These are phyloP conservation scores for Chaetoceros tenuissimus DNA, from an alignment of 108 stramenopile genomes.

Conservation along the genomic window DNA sequence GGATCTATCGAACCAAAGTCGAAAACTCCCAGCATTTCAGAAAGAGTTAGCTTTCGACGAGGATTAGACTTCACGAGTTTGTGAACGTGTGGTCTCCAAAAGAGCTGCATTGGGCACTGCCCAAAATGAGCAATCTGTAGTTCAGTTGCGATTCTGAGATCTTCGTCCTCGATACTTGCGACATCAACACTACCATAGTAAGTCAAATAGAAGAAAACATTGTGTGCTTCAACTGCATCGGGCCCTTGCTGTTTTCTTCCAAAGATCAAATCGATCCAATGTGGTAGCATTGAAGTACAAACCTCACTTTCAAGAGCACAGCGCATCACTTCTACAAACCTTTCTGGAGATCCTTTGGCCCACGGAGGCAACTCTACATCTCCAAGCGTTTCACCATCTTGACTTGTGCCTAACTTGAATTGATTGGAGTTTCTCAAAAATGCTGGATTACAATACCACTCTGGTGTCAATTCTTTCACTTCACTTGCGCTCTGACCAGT, in stretches of 20 bases:
- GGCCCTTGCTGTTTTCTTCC: slow-evolving; percentile 92
- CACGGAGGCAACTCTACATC: slow-evolving; percentile 96
- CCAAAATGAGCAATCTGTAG: slow-evolving; percentile 97
- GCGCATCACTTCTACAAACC: slow-evolving; percentile 81
- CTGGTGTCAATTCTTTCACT: slow-evolving; percentile 95
- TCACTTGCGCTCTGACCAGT: slow-evolving; percentile 83
- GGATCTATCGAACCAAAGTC: slow-evolving; percentile 15
- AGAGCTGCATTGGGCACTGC: slow-evolving; percentile 93
- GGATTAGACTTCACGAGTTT: slow-evolving; percentile 14
- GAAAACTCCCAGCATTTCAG: slow-evolving; percentile 41
- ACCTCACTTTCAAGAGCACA: slow-evolving; percentile 80
- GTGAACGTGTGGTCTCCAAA: slow-evolving; percentile 37
- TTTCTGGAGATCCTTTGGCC: slow-evolving; percentile 91
- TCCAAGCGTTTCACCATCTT: slow-evolving; percentile 89
- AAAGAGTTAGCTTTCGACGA: slow-evolving; percentile 26
- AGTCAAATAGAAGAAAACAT: slow-evolving; percentile 97
- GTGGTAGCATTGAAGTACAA: slow-evolving; percentile 86
- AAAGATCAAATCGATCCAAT: slow-evolving; percentile 99
- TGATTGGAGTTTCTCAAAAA: slow-evolving; percentile 85
- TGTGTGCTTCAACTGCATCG: slow-evolving; percentile 88
- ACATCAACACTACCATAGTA: slow-evolving; percentile 98
- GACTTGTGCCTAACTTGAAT: slow-evolving; percentile 90
- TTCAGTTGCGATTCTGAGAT: slow-evolving; percentile 79
- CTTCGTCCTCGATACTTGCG: slow-evolving; percentile 88
- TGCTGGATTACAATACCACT: slow-evolving; percentile 89